These are phyloP conservation scores for Aspergillus persii DNA, from an alignment of 2,329 filamentous ascomycete species.

Conservation along the genomic window DNA sequence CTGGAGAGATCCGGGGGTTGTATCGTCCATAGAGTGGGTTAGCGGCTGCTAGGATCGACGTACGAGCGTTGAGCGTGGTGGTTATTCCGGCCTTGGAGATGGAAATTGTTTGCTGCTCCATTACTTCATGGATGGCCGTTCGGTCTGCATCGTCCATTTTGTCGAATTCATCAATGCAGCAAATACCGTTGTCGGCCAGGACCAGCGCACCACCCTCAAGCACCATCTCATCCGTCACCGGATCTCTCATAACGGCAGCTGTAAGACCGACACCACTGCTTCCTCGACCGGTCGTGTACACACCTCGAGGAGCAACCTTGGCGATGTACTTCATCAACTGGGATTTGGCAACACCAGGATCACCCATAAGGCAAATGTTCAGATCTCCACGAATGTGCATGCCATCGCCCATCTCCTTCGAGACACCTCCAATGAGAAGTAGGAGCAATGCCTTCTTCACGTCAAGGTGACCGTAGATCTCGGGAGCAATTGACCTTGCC, in stretches of 20 bases:
- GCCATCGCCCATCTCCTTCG: slow-evolving; percentile 93
- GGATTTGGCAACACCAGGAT: slow-evolving; percentile 98
- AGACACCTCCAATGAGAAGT: slow-evolving; percentile 91
- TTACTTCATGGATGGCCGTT: slow-evolving; percentile 81
- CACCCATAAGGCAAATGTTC: slow-evolving; percentile 98
- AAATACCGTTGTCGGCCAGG: slow-evolving; percentile 76
- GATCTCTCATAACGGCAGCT: slow-evolving; percentile 76
- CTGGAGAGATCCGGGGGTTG: slow-evolving; percentile 93
- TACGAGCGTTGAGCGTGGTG: slow-evolving; percentile 92
- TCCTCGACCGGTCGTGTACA: slow-evolving; percentile 79
- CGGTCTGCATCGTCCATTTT: slow-evolving; percentile 80
- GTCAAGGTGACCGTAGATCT: slow-evolving; percentile 94
- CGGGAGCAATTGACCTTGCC: slow-evolving; percentile 91
- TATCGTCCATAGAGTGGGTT: slow-evolving; percentile 98
- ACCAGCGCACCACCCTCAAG: slow-evolving; percentile 78
- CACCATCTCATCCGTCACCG: slow-evolving; percentile 75
- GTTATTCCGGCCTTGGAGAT: slow-evolving; percentile 92
- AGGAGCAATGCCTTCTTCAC: slow-evolving; percentile 98
- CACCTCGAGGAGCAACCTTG: slow-evolving; percentile 91
- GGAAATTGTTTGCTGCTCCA: slow-evolving; percentile 84
- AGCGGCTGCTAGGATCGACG: slow-evolving; percentile 90
- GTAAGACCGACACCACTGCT: slow-evolving; percentile 79
- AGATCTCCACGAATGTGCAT: slow-evolving; percentile 99
- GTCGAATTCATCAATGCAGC: slow-evolving; percentile 82
- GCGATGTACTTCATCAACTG: slow-evolving; percentile 98